These are phyloP conservation scores for Tephrocybe rancida DNA, from an alignment of 768 basidiomycete genomes.

Conservation along the genomic window DNA sequence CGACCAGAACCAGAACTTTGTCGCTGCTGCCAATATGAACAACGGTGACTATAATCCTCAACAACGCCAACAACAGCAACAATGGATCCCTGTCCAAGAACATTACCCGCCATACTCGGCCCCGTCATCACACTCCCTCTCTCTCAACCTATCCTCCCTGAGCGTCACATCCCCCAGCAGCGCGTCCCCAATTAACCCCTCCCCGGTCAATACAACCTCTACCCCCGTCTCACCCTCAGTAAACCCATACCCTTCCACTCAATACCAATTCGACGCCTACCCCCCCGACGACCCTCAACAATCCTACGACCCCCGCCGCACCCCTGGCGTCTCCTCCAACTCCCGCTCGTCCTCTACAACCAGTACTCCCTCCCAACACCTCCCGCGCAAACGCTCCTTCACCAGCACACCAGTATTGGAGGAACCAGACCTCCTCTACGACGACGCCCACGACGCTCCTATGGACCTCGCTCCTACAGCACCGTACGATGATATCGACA, in stretches of 20 bases:
- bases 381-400: constrained; percentile 72
- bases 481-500: constrained; percentile 55
- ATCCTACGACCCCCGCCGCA: constrained; percentile 29
- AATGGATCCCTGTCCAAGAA: constrained; percentile 4
- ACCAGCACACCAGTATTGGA: constrained; percentile 48
- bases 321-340: constrained; percentile 24
- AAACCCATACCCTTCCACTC: constrained; percentile 41
- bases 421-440: constrained; percentile 39
- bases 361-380: constrained; percentile 54
- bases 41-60: constrained; percentile 11
- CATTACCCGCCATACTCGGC: constrained; percentile 6
- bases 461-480: constrained; percentile 34
- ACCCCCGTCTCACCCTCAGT: constrained; percentile 63
- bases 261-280: constrained; percentile 55
- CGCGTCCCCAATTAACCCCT: constrained; percentile 62
- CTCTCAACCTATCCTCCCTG: constrained; percentile 70
- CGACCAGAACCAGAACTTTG: not conserved
- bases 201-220: constrained; percentile 44
- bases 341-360: constrained; percentile 46
- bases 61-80: constrained; percentile 15
- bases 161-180: constrained; percentile 68
- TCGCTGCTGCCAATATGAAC: constrained; percentile 8
- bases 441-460: constrained; percentile 36
- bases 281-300: constrained; percentile 20
- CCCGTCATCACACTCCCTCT: constrained; percentile 36